A percentile compares a stretch with the other conserved stretches of the same genome.
Evolutionary conservation across 2,329 filamentous ascomycete genomes (phyloP).

Genomic region (Ophiocordyceps unilateralis): DNA sequence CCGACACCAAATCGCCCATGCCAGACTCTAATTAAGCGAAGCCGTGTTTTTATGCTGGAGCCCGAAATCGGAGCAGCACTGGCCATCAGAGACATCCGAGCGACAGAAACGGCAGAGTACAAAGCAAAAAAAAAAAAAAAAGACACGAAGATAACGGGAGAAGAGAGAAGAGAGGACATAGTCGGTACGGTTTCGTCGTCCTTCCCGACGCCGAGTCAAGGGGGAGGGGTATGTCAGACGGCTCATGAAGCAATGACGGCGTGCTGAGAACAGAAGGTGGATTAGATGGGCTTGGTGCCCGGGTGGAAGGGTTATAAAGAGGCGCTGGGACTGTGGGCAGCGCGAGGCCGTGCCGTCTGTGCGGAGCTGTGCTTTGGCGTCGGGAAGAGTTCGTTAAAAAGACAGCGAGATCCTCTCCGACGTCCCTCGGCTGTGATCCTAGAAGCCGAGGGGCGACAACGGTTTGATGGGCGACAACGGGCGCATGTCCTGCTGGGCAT

Average conservation of each 20-base stretch:
- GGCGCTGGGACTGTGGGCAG: too few species aligned
- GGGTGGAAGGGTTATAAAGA: not conserved
- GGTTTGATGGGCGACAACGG: slow-evolving; percentile 50
- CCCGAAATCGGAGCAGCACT: not conserved
- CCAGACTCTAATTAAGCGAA: not conserved
- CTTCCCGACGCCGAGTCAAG: not conserved
- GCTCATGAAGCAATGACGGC: not conserved
- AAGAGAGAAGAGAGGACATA: too few species aligned
- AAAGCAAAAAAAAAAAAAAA: not conserved
- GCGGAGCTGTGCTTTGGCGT: not conserved
- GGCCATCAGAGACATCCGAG: not conserved
- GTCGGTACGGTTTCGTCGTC: not conserved
- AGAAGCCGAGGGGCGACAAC: slow-evolving; percentile 44
- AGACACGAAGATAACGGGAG: too few species aligned
- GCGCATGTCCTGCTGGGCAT: slow-evolving; percentile 22
- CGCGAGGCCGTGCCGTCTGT: not conserved
- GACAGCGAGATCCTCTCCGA: not conserved
- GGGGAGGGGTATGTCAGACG: not conserved
- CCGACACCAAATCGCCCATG: not conserved
- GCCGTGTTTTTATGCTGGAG: not conserved
- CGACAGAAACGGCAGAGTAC: not conserved
- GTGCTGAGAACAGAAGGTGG: not conserved
- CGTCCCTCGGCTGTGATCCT: slow-evolving; percentile 2
- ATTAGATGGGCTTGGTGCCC: not conserved
- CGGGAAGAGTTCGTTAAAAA: not conserved